Percentiles rank a stretch among this genome's conserved stretches.
phyloP scores from a whole-genome alignment of 345 rosid genomes.

The Citrus glauca region DNA sequence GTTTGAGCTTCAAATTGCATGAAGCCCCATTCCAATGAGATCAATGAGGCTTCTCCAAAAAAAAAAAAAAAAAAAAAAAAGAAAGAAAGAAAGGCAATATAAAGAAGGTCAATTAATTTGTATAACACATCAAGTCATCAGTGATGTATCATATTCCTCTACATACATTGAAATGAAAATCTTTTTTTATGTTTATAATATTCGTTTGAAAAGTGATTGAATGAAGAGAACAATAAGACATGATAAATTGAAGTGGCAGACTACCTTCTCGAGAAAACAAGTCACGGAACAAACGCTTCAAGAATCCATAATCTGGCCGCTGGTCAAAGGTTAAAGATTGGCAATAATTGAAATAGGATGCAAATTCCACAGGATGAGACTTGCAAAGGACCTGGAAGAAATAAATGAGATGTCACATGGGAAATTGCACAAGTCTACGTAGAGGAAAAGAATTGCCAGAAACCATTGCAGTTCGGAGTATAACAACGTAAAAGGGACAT shows the following conservation, averaged over 20 bases:
- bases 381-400: constrained; percentile 67
- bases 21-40: not conserved
- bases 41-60: not conserved
- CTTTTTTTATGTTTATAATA: not conserved
- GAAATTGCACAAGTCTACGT: not conserved
- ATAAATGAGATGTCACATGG: not conserved
- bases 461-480: not conserved
- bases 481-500: not conserved
- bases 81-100: not conserved
- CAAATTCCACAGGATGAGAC: constrained; percentile 62
- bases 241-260: not conserved
- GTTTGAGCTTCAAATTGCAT: not conserved
- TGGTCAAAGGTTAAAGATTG: constrained; percentile 79
- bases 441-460: not conserved
- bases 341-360: constrained; percentile 84
- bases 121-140: not conserved
- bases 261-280: constrained; percentile 78
- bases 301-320: constrained; percentile 81
- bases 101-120: not conserved
- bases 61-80: not conserved
- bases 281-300: constrained; percentile 77
- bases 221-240: not conserved
- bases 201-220: not conserved
- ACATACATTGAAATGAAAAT: not conserved
- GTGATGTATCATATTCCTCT: not conserved